Evolutionary conservation across 75 land plant species (phyloP), one percentile per base, ranked within the genome.

Genomic region (Picea sitchensis): DNA sequence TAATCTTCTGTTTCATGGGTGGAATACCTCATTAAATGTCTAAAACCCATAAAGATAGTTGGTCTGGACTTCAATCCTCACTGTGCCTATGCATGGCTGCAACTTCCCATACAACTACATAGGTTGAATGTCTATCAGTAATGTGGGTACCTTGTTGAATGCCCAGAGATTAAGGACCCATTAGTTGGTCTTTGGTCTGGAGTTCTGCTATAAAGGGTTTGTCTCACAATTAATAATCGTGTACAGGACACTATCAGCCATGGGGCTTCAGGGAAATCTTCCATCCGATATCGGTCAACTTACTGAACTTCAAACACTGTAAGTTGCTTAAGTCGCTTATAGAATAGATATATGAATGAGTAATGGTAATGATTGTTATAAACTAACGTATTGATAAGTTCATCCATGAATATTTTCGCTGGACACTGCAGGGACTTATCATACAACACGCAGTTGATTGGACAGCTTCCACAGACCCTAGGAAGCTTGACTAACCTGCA

Each of bases 391-490:
- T 71, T 71, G 73, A 9, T 71, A 26, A 32, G 15, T n/a, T 71
- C 17, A 71, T 71, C 73, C 34, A 71, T 32, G 32, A 23, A 3
- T 71, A 26, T 15, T 32, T 32, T 36, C 34, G 0, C 15, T 61
- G 44, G n/a, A 4, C 44, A 61, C 36, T 3, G 7, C 65, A 77
- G 44, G 68, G 67, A 77, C 18, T 77, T 77, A 61, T 61, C 78
- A 26, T 60, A 61, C 78, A 77, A 77, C 30, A 8, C 23, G 18
- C n/a, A 14, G 12, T 36, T 77, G 38, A 60, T 36, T 3, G 78
- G 78, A 20, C 23, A 3, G 23, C 23, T 77, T 36, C 67, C 78
- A 61, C 23, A 6, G 5, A 77, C 14, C 44, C 11, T 77, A 61
- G 67, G 67, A 61, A 34, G 6, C 8, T n/a, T 77, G 68, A 8